Evolutionary conservation across 108 stramenopile species (phyloP), one percentile per base, ranked within the genome.

Genomic region (Skeletonema marinoi): DNA sequence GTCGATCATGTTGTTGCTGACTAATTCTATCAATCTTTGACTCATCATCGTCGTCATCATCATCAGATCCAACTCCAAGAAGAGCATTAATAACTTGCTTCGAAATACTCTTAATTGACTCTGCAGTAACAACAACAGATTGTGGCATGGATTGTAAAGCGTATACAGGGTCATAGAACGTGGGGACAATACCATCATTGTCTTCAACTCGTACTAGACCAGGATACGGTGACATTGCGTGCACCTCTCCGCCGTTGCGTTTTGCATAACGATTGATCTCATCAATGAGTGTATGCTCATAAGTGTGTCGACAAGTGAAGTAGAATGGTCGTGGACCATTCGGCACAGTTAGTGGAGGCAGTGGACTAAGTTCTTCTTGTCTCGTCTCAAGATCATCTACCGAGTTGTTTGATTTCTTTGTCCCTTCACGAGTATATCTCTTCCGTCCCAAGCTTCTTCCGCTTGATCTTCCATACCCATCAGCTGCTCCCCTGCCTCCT

Each of bases 41-140:
- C 1, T 41, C 25, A 25, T 25, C 58, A 10, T 41, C 58, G 17
- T 14, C 58, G 17, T 14, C 48, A 25, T 42, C 29, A 21, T 65
- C 71, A 6, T 63, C 71, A 8, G 32, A 44, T 31, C 46, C 64
- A 19, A 35, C 33, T 25, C 70, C 77, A 13, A 79, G 33, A n/a
- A 74, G 36, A 17, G 65, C 71, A 32, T 38, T 63, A 29, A 76
- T 7, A 36, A 85, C 36, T 46, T 62, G 71, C n/a, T 62, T 59
- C n/a, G 86, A 83, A 19, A 88, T 65, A 21, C 86, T 83, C 54
- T 86, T 88, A 64, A 88, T 88, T 25, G 82, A 83, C 41, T 85
- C 84, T 32, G 61, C 78, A 36, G 62, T 46, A 11, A 84, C 73
- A n/a, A 86, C 76, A 5, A 77, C 73, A 65, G 68, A 74, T 17